Evolutionary conservation across 768 basidiomycete genomes (phyloP).

Genomic region (Coprinopsis sp.): DNA sequence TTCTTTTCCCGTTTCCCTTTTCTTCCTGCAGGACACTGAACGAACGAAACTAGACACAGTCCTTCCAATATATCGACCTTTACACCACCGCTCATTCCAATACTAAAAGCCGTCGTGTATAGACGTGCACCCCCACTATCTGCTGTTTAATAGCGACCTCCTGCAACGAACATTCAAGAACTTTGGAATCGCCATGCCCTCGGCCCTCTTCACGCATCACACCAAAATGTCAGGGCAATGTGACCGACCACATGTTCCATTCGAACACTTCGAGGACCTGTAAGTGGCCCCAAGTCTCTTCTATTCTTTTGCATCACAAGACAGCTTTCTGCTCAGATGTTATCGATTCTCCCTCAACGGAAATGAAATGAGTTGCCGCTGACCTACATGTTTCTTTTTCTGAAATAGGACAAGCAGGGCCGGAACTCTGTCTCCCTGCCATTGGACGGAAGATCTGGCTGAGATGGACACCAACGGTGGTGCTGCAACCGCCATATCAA

Average conservation of each 20-base stretch:
- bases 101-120: no score
- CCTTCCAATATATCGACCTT: no score
- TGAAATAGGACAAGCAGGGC: constrained; percentile 10
- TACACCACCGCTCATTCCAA: no score
- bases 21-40: no score
- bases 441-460: constrained; percentile 5
- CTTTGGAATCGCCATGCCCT: no score
- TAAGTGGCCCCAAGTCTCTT: constrained; percentile 10
- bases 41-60: no score
- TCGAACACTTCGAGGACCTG: constrained; percentile 12
- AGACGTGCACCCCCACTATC: no score
- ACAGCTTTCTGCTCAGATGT: constrained; percentile 2
- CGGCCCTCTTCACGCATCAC: no score
- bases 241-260: constrained; percentile 15
- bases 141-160: no score
- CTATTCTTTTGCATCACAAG: constrained; percentile 2
- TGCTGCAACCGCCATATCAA: neutral
- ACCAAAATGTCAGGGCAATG: constrained; percentile 9
- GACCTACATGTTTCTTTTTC: constrained; percentile 6
- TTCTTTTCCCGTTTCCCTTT: no score
- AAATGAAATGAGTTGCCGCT: constrained; percentile 9
- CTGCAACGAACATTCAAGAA: no score
- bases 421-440: constrained; percentile 1
- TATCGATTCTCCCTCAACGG: constrained; percentile 5
- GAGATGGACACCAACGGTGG: constrained; percentile 6